Evolutionary conservation across 805 yeast species (phyloP), one percentile per base, ranked within the genome.

Genomic region (Yueomyces sp.): DNA sequence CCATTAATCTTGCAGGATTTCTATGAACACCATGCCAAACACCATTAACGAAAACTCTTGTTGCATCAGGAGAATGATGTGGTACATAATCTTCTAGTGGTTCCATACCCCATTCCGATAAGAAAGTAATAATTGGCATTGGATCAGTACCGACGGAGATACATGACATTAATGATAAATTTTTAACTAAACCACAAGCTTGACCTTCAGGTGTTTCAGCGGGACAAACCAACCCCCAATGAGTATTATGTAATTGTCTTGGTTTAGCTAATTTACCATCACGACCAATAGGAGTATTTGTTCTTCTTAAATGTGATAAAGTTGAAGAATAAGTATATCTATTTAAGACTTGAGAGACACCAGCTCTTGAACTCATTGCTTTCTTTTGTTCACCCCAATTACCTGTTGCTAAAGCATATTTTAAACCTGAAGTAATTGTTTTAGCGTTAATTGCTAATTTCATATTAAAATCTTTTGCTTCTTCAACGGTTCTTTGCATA

Each of bases 331-430:
- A 92, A 4, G 99, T 92, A 68, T 92, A 92, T 69, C 99, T 79
- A 65, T 92, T 92, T 66, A 92, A 75, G 52, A 92, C 98, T 72
- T 92, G 98, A 29, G 97, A 90, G 40, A 94, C 99, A 76, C 99
- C 99, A 4, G 98, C 99, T 65, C 95, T 81, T 26, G 96, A 81
- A 48, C 92, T 80, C 98, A 92, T 92, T 11, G 97, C 96, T 65
- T 92, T 92, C 80, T 88, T 90, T 65, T 92, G 99, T 67, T 92
- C 99, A 70, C 99, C 98, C 99, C 99, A 92, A 70, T 92, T 92
- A 73, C 99, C 99, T 12, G 99, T 92, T 44, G 99, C 99, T 59
- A 92, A 73, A 37, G 98, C 92, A 67, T 92, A 92, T 62, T 94
- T 85, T 66, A 92, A 76, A 62, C 99, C 99, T 48, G 94, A 90